Evolutionary conservation across 2,329 filamentous ascomycete species (phyloP).

Genomic region (Aspergillus neotritici): DNA sequence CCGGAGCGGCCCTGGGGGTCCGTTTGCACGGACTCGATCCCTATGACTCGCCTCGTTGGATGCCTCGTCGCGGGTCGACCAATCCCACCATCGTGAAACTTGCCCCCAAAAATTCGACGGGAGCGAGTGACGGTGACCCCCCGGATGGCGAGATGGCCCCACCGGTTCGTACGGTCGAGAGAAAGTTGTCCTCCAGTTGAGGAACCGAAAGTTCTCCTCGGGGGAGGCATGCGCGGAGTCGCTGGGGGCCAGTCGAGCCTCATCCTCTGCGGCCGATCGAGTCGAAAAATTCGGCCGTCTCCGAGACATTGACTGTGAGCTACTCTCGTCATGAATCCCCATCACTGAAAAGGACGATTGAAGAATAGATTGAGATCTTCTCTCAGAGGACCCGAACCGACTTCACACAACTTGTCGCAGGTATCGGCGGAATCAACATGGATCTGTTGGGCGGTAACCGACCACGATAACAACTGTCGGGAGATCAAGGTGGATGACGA

Average conservation of each 20-base stretch:
- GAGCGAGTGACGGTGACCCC: conserved; percentile 16
- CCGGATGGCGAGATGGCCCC: conserved; percentile 14
- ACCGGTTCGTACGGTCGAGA: conserved; percentile 23
- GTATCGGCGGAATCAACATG: no score
- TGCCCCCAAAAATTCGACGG: conserved; percentile 18
- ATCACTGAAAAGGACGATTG: conserved; percentile 17
- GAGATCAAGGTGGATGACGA: no score
- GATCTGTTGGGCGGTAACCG: no score
- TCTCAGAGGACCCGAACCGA: no score
- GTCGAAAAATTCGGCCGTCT: conserved; percentile 37
- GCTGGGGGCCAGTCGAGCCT: conserved; percentile 29
- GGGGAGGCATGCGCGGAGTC: conserved; percentile 20
- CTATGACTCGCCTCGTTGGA: neutral
- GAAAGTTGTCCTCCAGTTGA: conserved; percentile 17
- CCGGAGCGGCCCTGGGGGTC: conserved; percentile 17
- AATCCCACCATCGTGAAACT: conserved; percentile 24
- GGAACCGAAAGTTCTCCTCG: conserved; percentile 19
- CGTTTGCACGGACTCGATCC: conserved; percentile 9
- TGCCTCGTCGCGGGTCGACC: neutral
- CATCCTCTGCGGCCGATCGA: conserved; percentile 35
- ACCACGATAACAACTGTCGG: no score
- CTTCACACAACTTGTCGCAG: no score
- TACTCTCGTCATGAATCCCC: conserved; percentile 12
- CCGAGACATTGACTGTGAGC: conserved; percentile 27
- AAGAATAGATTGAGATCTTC: no score